These are phyloP conservation scores for Phytophthora idaei DNA, from an alignment of 352 stramenopile genomes.

Conservation along the genomic window DNA sequence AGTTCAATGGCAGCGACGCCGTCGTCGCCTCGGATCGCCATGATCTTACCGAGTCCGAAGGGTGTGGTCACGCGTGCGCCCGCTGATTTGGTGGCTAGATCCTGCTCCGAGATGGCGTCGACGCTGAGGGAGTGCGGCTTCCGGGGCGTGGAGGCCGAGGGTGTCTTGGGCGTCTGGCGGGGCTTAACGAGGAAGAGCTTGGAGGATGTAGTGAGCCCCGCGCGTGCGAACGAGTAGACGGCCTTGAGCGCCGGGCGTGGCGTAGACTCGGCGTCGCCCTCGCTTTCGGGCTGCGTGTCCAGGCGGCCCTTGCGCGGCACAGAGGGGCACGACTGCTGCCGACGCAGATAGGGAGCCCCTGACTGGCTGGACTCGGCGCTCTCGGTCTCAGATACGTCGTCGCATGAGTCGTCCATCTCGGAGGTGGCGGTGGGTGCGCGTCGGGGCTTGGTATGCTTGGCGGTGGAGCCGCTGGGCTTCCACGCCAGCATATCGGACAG, in stretches of 20 bases:
- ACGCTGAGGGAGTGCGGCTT: slow-evolving; percentile 46
- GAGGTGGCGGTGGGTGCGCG: slow-evolving; percentile 51
- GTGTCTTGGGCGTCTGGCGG: slow-evolving; percentile 9
- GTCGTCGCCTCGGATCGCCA: slow-evolving; percentile 54
- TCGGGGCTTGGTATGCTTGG: slow-evolving; percentile 20
- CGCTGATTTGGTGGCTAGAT: slow-evolving; percentile 42
- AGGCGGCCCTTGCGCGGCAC: slow-evolving; percentile 17
- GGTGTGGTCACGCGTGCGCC: slow-evolving; percentile 62
- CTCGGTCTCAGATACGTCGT: slow-evolving; percentile 68
- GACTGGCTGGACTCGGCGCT: slow-evolving; percentile 47
- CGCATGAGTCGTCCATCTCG: slow-evolving; percentile 42
- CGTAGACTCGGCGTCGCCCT: slow-evolving; percentile 29
- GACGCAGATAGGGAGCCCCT: slow-evolving; percentile 18
- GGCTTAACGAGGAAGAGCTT: slow-evolving; percentile 61
- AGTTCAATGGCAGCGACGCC: slow-evolving; percentile 58
- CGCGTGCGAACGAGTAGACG: slow-evolving; percentile 64
- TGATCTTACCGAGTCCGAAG: slow-evolving; percentile 69
- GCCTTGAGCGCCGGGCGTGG: slow-evolving; percentile 30
- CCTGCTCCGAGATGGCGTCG: slow-evolving; percentile 49
- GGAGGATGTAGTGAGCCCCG: slow-evolving; percentile 43
- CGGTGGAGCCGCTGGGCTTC: slow-evolving; percentile 26
- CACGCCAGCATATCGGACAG: slow-evolving; percentile 44
- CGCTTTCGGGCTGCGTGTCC: slow-evolving; percentile 36
- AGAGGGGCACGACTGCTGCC: slow-evolving; percentile 38
- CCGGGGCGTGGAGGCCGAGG: slow-evolving; percentile 6